Evolutionary conservation across 2,329 filamentous ascomycete genomes (phyloP).

Genomic region (Aspergillus fijiensis): DNA sequence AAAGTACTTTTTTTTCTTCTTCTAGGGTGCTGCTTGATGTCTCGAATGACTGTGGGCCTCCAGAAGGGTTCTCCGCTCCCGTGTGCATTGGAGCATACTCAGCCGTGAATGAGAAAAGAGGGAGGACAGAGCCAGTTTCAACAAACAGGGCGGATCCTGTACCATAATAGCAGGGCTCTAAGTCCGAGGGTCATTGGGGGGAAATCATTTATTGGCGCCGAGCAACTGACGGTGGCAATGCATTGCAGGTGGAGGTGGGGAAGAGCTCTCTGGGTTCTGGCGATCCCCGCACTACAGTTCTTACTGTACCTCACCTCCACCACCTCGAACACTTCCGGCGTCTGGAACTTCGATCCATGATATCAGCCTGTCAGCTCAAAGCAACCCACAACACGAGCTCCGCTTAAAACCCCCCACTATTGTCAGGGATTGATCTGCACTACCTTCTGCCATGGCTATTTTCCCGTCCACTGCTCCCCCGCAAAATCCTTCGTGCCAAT

Average conservation of each 20-base stretch:
- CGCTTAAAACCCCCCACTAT: slow-evolving; percentile 5
- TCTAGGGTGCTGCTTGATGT: not conserved
- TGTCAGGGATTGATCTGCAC: not conserved
- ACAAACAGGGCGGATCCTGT: not conserved
- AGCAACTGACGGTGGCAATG: slow-evolving; percentile 2
- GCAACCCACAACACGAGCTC: not conserved
- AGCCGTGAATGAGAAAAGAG: not conserved
- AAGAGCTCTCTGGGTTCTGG: not conserved
- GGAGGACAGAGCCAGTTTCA: not conserved
- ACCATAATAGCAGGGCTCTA: not conserved
- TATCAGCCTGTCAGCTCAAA: not conserved
- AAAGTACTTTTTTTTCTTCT: not conserved
- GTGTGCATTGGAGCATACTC: not conserved
- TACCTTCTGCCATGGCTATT: not conserved
- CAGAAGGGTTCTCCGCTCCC: not conserved
- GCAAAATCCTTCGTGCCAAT: not conserved
- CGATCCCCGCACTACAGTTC: slow-evolving; percentile 1
- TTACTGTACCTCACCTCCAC: not conserved
- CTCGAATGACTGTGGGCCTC: not conserved
- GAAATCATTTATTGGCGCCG: not conserved
- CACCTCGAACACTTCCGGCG: not conserved
- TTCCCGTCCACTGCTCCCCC: slow-evolving; percentile 3
- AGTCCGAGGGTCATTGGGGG: not conserved
- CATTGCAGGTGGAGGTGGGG: not conserved
- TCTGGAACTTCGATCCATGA: not conserved